Evolutionary conservation across 306 rosid species (phyloP).

Genomic region (Pachyrhizus erosus): DNA sequence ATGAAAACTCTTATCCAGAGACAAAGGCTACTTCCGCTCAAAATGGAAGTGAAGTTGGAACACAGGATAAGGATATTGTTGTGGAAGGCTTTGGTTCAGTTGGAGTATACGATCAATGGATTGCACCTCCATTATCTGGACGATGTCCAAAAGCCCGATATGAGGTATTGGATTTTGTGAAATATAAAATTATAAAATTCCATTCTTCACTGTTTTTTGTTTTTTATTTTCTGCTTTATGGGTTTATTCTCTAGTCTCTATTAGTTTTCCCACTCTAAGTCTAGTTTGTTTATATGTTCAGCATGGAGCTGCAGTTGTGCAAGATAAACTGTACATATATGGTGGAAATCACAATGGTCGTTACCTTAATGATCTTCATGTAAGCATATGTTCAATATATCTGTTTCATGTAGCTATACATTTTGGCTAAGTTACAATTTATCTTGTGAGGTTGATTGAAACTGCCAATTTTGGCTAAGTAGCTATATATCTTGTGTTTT

Average conservation of each 20-base stretch:
- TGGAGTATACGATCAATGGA: conserved; percentile 87
- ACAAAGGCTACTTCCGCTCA: conserved; percentile 73
- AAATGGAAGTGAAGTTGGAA: conserved; percentile 68
- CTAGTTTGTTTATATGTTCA: conserved; percentile 51
- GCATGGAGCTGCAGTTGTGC: conserved; percentile 93
- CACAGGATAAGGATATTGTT: conserved; percentile 80
- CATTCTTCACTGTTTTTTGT: conserved; percentile 20
- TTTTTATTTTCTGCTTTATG: conserved; percentile 19
- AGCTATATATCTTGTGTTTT: neutral
- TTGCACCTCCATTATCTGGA: conserved; percentile 74
- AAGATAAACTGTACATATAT: conserved; percentile 89
- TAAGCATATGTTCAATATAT: conserved; percentile 53
- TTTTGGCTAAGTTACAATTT: conserved; percentile 2
- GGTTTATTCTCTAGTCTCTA: neutral
- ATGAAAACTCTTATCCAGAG: conserved; percentile 78
- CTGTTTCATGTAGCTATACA: conserved; percentile 19
- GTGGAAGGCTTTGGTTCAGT: conserved; percentile 74
- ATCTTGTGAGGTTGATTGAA: conserved; percentile 26
- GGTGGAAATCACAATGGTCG: conserved; percentile 99
- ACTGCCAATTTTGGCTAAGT: conserved; percentile 1
- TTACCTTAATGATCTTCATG: conserved; percentile 88
- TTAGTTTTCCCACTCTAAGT: conserved; percentile 36
- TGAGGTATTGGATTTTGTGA: conserved; percentile 65
- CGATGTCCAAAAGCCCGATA: conserved; percentile 83
- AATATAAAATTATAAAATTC: conserved; percentile 31